Conservation (phyloP, 1,284 basidiomycete species). For the Abortiporus biennis region DNA sequence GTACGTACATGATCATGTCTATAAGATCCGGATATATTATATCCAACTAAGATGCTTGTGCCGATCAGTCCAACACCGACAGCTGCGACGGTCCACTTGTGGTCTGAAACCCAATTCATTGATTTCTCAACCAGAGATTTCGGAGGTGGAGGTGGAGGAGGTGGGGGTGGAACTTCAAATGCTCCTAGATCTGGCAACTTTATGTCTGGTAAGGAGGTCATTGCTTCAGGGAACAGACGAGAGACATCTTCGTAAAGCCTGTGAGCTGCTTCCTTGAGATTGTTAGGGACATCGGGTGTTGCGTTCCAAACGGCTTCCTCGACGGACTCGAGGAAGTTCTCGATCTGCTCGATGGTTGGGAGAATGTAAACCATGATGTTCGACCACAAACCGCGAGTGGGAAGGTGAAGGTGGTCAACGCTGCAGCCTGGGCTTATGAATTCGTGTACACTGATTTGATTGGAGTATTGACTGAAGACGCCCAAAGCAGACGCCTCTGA, state of each 20-base stretch:
- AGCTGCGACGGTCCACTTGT: constrained; percentile 55
- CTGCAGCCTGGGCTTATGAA: too few relatives aligned
- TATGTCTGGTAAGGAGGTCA: constrained; percentile 59
- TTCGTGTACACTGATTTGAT: too few relatives aligned
- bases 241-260: constrained; percentile 73
- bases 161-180: constrained; percentile 68
- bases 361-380: constrained; percentile 17
- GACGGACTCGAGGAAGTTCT: constrained; percentile 61
- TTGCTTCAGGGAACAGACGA: constrained; percentile 62
- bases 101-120: constrained; percentile 43
- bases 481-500: too few relatives aligned
- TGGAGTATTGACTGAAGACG: too few relatives aligned
- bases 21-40: constrained; percentile 56
- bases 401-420: too few relatives aligned
- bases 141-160: constrained; percentile 47
- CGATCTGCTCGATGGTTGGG: constrained; percentile 57
- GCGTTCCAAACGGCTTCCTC: constrained; percentile 59
- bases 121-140: constrained; percentile 38
- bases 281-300: constrained; percentile 50
- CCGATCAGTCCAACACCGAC: constrained; percentile 46
- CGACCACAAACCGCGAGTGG: not conserved
- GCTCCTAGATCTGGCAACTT: constrained; percentile 59
- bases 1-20: constrained; percentile 19
- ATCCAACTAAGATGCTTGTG: too few relatives aligned
- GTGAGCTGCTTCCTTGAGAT: constrained; percentile 57